A percentile compares a stretch with the other conserved stretches of the same genome.
Conservation (phyloP, 805 yeast species). For the Wickerhamomyces strasburgensis region DNA sequence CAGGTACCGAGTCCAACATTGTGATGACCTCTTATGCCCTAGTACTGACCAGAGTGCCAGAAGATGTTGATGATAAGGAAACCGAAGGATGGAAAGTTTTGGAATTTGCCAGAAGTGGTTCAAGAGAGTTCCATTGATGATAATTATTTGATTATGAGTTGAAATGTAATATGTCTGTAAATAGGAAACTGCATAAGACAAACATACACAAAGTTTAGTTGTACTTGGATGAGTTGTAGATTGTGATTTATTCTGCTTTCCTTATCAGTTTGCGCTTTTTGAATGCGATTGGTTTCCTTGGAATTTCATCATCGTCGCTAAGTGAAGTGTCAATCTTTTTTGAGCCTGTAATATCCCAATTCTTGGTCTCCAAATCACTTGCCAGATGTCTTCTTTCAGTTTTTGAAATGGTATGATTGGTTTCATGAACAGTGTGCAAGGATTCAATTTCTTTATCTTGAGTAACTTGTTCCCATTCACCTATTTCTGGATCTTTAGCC, state of each 20-base stretch:
- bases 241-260: constrained; percentile 1
- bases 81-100: constrained; percentile 97
- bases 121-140: constrained; percentile 58
- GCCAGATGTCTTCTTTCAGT: constrained; percentile 8
- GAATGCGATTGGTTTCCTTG: constrained; percentile 9
- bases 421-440: neutral
- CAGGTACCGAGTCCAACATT: constrained; percentile 93
- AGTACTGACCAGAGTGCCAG: constrained; percentile 92
- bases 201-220: no score
- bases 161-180: constrained; percentile 1
- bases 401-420: neutral
- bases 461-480: constrained; percentile 18
- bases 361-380: constrained; percentile 22
- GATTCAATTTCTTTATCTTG: constrained; percentile 1
- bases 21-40: constrained; percentile 91
- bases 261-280: constrained; percentile 19
- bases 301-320: constrained; percentile 15
- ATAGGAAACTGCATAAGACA: constrained; percentile 1
- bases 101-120: constrained; percentile 91
- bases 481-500: constrained; percentile 5
- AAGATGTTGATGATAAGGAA: constrained; percentile 71
- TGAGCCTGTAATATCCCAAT: constrained; percentile 25
- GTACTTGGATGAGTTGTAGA: no score
- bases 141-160: neutral
- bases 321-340: constrained; percentile 9